These are phyloP conservation scores for Chlamydomonas asymmetrica DNA, from an alignment of 139 green algal species.

Conservation along the genomic window DNA sequence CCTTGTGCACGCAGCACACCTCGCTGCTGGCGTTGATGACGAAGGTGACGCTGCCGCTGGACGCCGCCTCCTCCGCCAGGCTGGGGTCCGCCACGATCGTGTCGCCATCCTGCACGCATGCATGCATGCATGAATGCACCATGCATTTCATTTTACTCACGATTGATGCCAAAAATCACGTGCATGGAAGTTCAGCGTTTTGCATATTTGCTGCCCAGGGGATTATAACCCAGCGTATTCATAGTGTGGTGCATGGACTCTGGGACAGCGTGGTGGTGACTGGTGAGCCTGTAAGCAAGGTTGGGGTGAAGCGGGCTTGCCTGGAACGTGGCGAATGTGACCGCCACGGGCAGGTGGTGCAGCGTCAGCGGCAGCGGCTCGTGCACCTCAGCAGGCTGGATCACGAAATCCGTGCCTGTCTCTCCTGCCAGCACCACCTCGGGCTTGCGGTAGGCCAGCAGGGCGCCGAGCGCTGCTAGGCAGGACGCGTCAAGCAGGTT, in stretches of 20 bases:
- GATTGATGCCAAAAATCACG: too few relatives aligned
- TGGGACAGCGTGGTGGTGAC: too few relatives aligned
- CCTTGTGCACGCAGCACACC: constrained; percentile 82
- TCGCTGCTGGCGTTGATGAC: constrained; percentile 51
- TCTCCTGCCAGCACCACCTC: constrained; percentile 50
- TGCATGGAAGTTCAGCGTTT: too few relatives aligned
- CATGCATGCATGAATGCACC: too few relatives aligned
- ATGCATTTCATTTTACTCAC: too few relatives aligned
- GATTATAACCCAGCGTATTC: too few relatives aligned
- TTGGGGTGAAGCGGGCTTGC: too few relatives aligned
- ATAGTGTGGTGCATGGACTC: too few relatives aligned
- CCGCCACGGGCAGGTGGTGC: constrained; percentile 83
- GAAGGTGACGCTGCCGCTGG: constrained; percentile 21
- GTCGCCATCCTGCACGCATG: constrained; percentile 49
- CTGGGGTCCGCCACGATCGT: constrained; percentile 74
- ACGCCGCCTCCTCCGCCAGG: constrained; percentile 72
- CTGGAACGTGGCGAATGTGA: constrained; percentile 84
- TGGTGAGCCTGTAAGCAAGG: too few relatives aligned
- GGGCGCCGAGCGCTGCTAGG: constrained; percentile 74
- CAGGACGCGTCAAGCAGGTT: constrained; percentile 79
- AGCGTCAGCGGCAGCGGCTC: constrained; percentile 86
- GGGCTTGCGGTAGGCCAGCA: constrained; percentile 72
- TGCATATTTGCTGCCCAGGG: too few relatives aligned
- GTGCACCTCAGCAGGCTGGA: constrained; percentile 54
- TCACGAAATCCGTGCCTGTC: constrained; percentile 31